phyloP scores from a whole-genome alignment of 495 filamentous ascomycete species.

The Neurospora sp. region DNA sequence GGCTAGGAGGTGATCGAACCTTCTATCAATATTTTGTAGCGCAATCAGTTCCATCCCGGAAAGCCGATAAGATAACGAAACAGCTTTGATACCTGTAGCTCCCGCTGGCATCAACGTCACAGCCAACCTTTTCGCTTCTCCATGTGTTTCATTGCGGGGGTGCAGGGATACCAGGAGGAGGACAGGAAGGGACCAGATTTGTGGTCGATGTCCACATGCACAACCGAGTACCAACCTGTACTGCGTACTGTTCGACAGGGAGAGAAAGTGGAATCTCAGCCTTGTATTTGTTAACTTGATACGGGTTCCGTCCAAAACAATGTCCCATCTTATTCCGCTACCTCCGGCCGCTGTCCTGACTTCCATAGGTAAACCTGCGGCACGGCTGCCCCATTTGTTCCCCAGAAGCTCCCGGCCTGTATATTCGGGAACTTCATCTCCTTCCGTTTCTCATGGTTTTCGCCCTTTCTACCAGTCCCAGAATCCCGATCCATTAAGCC shows the following conservation, averaged over 20 bases:
- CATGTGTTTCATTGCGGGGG: neutral
- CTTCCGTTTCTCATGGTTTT: neutral
- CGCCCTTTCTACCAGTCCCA: neutral
- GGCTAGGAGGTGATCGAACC: neutral
- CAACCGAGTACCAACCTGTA: neutral
- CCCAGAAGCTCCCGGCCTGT: neutral
- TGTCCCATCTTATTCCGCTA: neutral
- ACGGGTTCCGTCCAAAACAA: neutral
- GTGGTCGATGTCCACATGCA: neutral
- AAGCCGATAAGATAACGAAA: neutral
- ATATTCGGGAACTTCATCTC: neutral
- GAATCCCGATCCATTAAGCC: neutral
- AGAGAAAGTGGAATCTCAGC: neutral
- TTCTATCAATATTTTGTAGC: neutral
- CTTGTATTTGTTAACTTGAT: neutral
- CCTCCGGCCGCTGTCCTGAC: neutral
- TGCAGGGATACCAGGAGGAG: neutral
- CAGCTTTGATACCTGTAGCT: neutral
- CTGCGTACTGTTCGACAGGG: neutral
- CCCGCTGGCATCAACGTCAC: neutral
- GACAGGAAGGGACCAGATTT: neutral
- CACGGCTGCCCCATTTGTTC: no score
- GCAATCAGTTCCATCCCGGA: neutral
- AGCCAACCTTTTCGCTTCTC: neutral
- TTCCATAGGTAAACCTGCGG: neutral